A percentile compares a stretch with the other conserved stretches of the same genome.
phyloP scores from a whole-genome alignment of 345 rosid species.

The Populus davidiana region DNA sequence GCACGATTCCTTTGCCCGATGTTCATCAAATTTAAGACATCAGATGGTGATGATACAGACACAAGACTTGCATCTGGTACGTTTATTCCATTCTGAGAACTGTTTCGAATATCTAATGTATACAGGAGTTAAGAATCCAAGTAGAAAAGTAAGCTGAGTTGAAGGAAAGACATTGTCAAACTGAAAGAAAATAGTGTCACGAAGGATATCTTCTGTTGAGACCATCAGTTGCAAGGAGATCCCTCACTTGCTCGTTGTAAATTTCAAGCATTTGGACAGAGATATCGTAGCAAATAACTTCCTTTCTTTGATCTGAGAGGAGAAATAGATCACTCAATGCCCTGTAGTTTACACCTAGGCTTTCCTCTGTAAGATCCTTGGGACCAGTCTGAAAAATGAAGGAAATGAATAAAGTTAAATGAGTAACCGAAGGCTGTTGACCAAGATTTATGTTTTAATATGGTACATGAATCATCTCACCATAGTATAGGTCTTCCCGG shows the following conservation, averaged over 20 bases:
- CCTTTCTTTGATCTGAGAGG: conserved; percentile 32
- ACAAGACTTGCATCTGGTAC: conserved; percentile 30
- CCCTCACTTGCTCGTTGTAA: conserved; percentile 36
- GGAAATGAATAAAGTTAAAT: conserved; percentile 4
- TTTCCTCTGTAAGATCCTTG: conserved; percentile 28
- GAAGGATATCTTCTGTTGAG: conserved; percentile 36
- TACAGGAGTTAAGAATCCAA: conserved; percentile 24
- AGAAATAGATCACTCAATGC: conserved; percentile 35
- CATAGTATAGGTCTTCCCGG: conserved; percentile 35
- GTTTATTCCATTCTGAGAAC: conserved; percentile 35
- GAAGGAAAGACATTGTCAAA: conserved; percentile 3
- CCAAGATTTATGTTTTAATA: background rate
- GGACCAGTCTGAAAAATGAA: conserved; percentile 33
- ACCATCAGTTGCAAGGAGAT: conserved; percentile 23
- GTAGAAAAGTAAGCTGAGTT: background rate
- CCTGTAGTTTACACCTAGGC: conserved; percentile 36
- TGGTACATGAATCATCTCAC: conserved; percentile 17
- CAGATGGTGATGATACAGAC: conserved; percentile 26
- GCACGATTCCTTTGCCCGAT: conserved; percentile 30
- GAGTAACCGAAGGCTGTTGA: background rate
- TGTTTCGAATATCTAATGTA: conserved; percentile 36
- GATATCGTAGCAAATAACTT: conserved; percentile 25
- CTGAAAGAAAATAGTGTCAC: conserved; percentile 10
- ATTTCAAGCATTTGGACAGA: conserved; percentile 37
- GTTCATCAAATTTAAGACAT: conserved; percentile 32